Evolutionary conservation across 1,284 basidiomycete species (phyloP), one percentile per base, ranked within the genome.

Genomic region (Chondrostereum purpureum): DNA sequence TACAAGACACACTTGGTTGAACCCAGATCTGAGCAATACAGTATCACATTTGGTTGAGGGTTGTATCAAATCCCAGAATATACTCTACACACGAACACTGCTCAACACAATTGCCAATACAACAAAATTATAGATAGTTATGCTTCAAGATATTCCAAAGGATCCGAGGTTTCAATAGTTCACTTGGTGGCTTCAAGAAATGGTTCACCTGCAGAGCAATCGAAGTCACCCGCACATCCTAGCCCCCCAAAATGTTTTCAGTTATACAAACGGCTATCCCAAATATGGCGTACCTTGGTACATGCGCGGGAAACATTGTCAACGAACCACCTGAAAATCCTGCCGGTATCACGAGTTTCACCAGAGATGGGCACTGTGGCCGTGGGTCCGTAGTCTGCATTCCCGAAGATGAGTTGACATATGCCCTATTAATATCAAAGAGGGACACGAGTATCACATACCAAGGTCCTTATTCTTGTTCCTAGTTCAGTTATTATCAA

Each of bases 151-250:
- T 19, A 19, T 49, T 49, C 48, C 45, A 48, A 2, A 52, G 42
- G 2, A 52, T 17, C 6, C 16, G 45, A 8, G 51, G 51, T n/a
- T 46, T 45, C 20, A 52, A 8, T 4, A 52, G 21, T 5, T 17
- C 36, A 16, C 3, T 39, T 4, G 49, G 49, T 4, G 48, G 37
- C 0, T 41, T 38, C 10, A 52, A n/a, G 20, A 52, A 24, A 6
- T 52, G 47, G 1, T 48, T 42, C 19, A 50, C 37, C 3, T 44
- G 41, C 49, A 48, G 50, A 2, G 50, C 8, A 5, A 49, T 46
- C 10, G 46, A 44, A 1, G 48, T 48, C 10, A 52, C 48, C 23
- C 49, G 44, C 5, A 41, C 42, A 21, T 52, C 45, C 50, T 52
- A n/a, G 23, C 3, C 19, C 12, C 16, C 1, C 10, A n/a, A n/a